A percentile compares a stretch with the other conserved stretches of the same genome.
phyloP scores from a whole-genome alignment of 23 red algal genomes.

The Pyropia haitanensis region DNA sequence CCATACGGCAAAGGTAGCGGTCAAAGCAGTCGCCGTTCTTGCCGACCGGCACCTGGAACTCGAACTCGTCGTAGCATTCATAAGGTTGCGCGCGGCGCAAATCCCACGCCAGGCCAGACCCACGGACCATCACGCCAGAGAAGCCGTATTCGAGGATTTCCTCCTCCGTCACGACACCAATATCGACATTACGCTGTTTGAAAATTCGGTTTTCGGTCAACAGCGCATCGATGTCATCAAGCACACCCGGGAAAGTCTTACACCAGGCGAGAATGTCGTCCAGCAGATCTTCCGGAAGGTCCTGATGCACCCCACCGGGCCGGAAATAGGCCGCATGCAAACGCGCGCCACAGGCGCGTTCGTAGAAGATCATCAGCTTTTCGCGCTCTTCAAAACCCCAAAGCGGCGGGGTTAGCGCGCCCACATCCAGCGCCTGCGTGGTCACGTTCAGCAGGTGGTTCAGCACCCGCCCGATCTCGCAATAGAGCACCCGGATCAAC shows the following conservation, averaged over 20 bases:
- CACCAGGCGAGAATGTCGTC: constrained; percentile 94
- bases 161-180: constrained; percentile 75
- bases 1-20: constrained; percentile 81
- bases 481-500: constrained; percentile 88
- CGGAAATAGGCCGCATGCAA: constrained; percentile 86
- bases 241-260: constrained; percentile 56
- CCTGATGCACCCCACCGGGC: constrained; percentile 84
- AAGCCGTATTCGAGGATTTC: constrained; percentile 93
- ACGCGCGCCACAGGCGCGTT: constrained; percentile 87
- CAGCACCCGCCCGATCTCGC: constrained; percentile 87
- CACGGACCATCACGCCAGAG: constrained; percentile 88
- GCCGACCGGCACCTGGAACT: constrained; percentile 86
- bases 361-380: constrained; percentile 97
- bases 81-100: constrained; percentile 84
- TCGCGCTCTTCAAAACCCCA: constrained; percentile 99
- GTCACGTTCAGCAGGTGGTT: constrained; percentile 92
- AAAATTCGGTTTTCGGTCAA: constrained; percentile 96
- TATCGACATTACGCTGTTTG: constrained; percentile 91
- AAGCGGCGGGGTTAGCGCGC: constrained; percentile 88
- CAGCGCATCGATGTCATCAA: constrained; percentile 97
- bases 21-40: constrained; percentile 89
- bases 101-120: constrained; percentile 82
- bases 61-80: constrained; percentile 84
- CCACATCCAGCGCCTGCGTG: constrained; percentile 95
- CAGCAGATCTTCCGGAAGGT: constrained; percentile 84